Evolutionary conservation across 257 asterid genomes (phyloP).

Genomic region (Petunia secreta): DNA sequence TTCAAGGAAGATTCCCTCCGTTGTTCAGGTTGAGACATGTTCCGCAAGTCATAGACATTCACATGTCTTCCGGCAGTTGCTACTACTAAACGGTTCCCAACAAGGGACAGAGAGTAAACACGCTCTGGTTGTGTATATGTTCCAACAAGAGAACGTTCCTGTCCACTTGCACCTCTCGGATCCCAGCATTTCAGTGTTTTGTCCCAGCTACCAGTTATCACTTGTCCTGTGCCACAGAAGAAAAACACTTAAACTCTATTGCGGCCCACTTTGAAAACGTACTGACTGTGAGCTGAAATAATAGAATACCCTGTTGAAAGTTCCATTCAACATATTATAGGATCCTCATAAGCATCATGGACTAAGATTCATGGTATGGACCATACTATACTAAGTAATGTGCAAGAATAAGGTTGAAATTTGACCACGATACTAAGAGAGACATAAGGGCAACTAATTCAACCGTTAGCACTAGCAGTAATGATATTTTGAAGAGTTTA

Average conservation of each 20-base stretch:
- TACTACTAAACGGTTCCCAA: conserved; percentile 84
- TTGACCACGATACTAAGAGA: neutral
- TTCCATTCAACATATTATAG: conserved; percentile 3
- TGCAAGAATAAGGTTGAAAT: neutral
- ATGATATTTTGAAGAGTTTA: neutral
- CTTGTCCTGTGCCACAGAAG: conserved; percentile 68
- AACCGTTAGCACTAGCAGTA: neutral
- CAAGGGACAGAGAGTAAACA: conserved; percentile 85
- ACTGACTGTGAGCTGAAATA: neutral
- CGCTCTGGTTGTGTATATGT: conserved; percentile 95
- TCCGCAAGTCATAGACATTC: conserved; percentile 84
- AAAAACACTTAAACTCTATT: conserved; percentile 6
- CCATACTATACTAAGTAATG: neutral
- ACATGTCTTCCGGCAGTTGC: conserved; percentile 99
- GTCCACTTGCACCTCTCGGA: conserved; percentile 96
- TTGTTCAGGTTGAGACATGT: conserved; percentile 96
- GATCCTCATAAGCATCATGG: neutral
- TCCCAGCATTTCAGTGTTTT: conserved; percentile 97
- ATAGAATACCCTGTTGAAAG: neutral
- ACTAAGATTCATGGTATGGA: neutral
- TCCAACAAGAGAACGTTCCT: conserved; percentile 84
- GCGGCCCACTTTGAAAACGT: neutral
- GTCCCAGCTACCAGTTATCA: conserved; percentile 99
- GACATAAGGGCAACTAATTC: no score
- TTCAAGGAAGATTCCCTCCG: conserved; percentile 93